phyloP scores from a whole-genome alignment of 305 asterid genomes.

The Lippia alba region DNA sequence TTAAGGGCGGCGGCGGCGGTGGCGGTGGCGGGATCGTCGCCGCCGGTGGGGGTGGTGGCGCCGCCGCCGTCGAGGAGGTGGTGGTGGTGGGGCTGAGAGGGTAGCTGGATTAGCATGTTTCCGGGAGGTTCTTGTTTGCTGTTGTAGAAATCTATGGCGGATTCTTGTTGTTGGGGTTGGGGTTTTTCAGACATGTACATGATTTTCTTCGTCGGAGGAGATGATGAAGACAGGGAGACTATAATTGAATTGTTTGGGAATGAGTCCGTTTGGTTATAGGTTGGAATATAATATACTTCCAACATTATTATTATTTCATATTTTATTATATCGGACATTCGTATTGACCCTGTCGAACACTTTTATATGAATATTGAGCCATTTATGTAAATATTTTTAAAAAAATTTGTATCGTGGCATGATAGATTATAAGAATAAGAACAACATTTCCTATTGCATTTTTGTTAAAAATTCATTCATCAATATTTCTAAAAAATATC shows the following conservation, averaged over 20 bases:
- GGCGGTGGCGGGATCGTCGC: constrained; percentile 32
- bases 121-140: constrained; percentile 38
- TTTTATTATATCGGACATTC: too few species aligned
- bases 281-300: too few species aligned
- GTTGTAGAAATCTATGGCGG: constrained; percentile 50
- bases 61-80: constrained; percentile 39
- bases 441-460: too few species aligned
- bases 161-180: constrained; percentile 35
- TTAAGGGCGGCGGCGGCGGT: constrained; percentile 41
- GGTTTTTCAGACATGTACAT: constrained; percentile 56
- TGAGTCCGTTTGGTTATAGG: constrained; percentile 7
- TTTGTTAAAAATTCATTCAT: too few species aligned
- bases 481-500: too few species aligned
- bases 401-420: too few species aligned
- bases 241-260: neutral
- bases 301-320: too few species aligned
- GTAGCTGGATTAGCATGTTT: constrained; percentile 45
- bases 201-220: neutral
- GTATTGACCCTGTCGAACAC: too few species aligned
- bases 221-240: neutral
- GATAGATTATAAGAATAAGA: too few species aligned
- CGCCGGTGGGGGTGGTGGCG: constrained; percentile 38
- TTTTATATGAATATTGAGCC: too few species aligned
- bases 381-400: too few species aligned
- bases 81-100: constrained; percentile 43